phyloP scores from a whole-genome alignment of 2,329 filamentous ascomycete species.

The Phyllosticta citribraziliensis region DNA sequence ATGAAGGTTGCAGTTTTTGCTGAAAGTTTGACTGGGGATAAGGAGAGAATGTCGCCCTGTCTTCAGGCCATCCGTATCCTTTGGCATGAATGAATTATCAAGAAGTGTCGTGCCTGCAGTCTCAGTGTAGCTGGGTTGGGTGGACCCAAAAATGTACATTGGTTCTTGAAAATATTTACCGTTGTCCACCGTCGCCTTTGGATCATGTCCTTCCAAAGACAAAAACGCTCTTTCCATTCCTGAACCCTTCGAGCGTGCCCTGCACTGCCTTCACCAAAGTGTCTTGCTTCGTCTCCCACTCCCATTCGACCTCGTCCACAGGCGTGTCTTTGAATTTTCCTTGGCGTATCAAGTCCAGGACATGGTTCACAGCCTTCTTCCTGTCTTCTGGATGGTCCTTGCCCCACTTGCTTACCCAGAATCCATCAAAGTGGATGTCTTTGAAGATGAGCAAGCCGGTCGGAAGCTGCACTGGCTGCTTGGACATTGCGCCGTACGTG shows the following conservation, averaged over 20 bases:
- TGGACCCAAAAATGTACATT: too few species aligned
- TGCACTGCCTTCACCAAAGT: conserved; percentile 65
- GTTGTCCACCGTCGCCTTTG: too few species aligned
- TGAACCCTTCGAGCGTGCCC: conserved; percentile 73
- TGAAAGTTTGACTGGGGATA: too few species aligned
- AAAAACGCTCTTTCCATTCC: conserved; percentile 83
- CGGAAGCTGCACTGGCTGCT: conserved; percentile 71
- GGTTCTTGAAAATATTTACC: too few species aligned
- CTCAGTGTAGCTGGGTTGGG: too few species aligned
- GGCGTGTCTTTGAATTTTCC: conserved; percentile 78
- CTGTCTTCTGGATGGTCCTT: conserved; percentile 64
- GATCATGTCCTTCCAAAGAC: conserved; percentile 50
- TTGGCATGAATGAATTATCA: too few species aligned
- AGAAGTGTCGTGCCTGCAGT: too few species aligned
- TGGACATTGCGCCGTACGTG: conserved; percentile 92
- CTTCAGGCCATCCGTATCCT: too few species aligned
- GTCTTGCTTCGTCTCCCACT: conserved; percentile 64
- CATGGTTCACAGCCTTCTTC: conserved; percentile 71
- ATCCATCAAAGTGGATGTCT: conserved; percentile 78
- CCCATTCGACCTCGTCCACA: conserved; percentile 73
- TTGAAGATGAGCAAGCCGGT: conserved; percentile 89
- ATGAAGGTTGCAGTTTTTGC: too few species aligned
- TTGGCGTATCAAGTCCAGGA: conserved; percentile 62
- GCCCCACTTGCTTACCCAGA: conserved; percentile 91
- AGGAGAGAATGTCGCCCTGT: too few species aligned